These are phyloP conservation scores for Penicillium herquei DNA, from an alignment of 495 filamentous ascomycete species.

Conservation along the genomic window DNA sequence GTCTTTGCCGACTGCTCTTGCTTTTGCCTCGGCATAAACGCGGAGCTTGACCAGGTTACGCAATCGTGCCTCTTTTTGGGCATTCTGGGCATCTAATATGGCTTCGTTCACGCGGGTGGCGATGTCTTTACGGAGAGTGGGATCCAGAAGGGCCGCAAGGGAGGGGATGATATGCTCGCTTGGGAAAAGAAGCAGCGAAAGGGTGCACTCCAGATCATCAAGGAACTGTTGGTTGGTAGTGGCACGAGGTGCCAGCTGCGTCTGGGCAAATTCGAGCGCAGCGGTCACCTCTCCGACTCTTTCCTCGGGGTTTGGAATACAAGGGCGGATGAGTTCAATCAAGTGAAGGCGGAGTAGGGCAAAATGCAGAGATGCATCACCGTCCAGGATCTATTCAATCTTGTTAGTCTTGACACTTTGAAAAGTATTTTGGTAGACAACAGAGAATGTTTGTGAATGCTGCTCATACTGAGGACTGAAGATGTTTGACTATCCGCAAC, in stretches of 20 bases:
- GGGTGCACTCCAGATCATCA: constrained; percentile 85
- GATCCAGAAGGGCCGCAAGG: constrained; percentile 71
- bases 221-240: constrained; percentile 78
- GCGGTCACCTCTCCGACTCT: constrained; percentile 83
- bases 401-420: constrained; percentile 29
- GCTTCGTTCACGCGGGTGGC: constrained; percentile 84
- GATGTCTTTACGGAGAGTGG: constrained; percentile 77
- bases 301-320: constrained; percentile 58
- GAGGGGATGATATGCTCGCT: constrained; percentile 72
- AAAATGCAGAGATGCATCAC: constrained; percentile 82
- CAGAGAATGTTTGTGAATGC: constrained; percentile 21
- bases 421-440: constrained; percentile 10
- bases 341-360: constrained; percentile 86
- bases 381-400: constrained; percentile 75
- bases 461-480: constrained; percentile 96
- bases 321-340: constrained; percentile 84
- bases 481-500: constrained; percentile 93
- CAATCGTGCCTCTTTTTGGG: constrained; percentile 75
- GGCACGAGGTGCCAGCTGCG: constrained; percentile 82
- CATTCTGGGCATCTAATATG: constrained; percentile 68
- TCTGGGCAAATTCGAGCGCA: constrained; percentile 83
- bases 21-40: constrained; percentile 80
- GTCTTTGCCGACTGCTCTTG: constrained; percentile 68
- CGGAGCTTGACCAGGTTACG: constrained; percentile 75
- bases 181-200: constrained; percentile 87